phyloP scores from a whole-genome alignment of 176 grass and related monocot genomes.

The maize (Zea mays) region DNA sequence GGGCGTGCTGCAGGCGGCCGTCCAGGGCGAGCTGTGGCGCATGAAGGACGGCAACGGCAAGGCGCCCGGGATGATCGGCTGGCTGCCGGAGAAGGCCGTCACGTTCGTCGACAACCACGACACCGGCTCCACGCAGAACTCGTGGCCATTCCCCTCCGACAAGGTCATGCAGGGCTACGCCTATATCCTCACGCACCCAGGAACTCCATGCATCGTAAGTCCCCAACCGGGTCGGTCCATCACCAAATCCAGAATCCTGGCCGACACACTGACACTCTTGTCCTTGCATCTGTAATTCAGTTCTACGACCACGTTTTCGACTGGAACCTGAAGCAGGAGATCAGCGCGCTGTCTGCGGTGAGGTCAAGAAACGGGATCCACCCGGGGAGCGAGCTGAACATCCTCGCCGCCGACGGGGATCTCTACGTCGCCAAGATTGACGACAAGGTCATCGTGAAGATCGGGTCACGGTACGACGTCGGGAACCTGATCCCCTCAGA shows the following conservation, averaged over 20 bases:
- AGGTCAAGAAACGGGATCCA: slow-evolving; percentile 54
- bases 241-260: not conserved
- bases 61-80: slow-evolving; percentile 71
- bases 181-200: slow-evolving; percentile 84
- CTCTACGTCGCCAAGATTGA: slow-evolving; percentile 68
- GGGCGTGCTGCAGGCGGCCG: slow-evolving; percentile 63
- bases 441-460: slow-evolving; percentile 63
- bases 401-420: slow-evolving; percentile 56
- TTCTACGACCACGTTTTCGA: slow-evolving; percentile 87
- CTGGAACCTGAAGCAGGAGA: slow-evolving; percentile 72
- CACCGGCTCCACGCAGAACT: slow-evolving; percentile 68
- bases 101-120: slow-evolving; percentile 94
- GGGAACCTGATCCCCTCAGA: slow-evolving; percentile 70
- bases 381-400: slow-evolving; percentile 52
- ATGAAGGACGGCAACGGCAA: slow-evolving; percentile 68
- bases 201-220: slow-evolving; percentile 75
- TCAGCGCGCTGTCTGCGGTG: slow-evolving; percentile 46
- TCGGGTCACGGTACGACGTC: slow-evolving; percentile 56
- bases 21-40: slow-evolving; percentile 74
- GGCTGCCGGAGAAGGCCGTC: slow-evolving; percentile 76
- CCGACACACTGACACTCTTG: not conserved
- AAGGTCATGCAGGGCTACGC: slow-evolving; percentile 87
- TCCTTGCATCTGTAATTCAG: slow-evolving; percentile 19
- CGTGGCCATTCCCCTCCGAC: slow-evolving; percentile 61
- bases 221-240: not conserved